Conservation (phyloP, 2,329 filamentous ascomycete species). For the Hymenoscyphus fructigenus region DNA sequence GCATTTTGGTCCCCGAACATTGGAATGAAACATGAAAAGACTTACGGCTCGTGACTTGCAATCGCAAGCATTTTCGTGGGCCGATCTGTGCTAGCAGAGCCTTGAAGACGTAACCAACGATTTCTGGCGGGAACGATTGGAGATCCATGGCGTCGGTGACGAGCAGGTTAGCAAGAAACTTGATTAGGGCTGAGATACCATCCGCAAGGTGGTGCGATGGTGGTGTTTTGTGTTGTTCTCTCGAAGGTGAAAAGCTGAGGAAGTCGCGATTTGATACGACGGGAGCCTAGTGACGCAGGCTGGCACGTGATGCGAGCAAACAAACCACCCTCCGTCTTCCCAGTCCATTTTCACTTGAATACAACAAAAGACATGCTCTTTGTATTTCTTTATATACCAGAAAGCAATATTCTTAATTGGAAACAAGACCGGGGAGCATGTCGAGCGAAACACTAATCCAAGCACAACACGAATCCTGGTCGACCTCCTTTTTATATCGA, state of each 20-base stretch:
- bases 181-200: neutral
- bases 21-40: neutral
- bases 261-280: neutral
- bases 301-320: no score
- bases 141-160: no score
- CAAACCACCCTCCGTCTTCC: no score
- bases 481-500: no score
- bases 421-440: no score
- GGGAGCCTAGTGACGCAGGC: neutral
- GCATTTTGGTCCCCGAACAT: neutral
- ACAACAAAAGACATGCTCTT: no score
- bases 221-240: neutral
- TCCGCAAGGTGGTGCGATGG: neutral
- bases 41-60: neutral
- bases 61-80: neutral
- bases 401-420: no score
- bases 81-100: neutral
- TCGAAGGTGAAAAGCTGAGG: neutral
- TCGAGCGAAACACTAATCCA: no score
- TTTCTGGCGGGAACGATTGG: neutral
- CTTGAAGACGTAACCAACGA: neutral
- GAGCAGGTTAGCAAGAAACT: neutral
- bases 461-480: no score
- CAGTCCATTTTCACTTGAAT: no score
- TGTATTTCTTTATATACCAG: no score